phyloP scores from a whole-genome alignment of 768 basidiomycete species.

The Lactifluus echinatus region DNA sequence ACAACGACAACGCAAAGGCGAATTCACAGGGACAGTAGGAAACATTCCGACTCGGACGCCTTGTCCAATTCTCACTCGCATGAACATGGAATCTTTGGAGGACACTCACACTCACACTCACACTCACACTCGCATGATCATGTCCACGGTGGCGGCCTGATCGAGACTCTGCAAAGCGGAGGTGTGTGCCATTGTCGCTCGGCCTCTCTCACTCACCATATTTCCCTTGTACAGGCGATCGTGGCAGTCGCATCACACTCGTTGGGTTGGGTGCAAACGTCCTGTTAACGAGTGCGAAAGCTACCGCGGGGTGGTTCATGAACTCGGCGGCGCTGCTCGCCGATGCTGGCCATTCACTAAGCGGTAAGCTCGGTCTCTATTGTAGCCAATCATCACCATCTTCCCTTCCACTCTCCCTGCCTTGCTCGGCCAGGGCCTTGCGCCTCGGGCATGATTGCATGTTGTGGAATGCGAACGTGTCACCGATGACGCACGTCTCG shows the following conservation, averaged over 20 bases:
- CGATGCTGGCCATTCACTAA: constrained; percentile 87
- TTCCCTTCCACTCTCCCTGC: background rate
- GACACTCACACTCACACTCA: no score
- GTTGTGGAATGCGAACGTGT: background rate
- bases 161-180: constrained; percentile 17
- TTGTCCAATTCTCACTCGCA: constrained; percentile 6
- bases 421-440: background rate
- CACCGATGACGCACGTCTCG: background rate
- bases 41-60: background rate
- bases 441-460: background rate
- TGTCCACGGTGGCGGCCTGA: constrained; percentile 11
- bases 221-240: constrained; percentile 46
- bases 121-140: constrained; percentile 14
- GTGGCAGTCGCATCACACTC: constrained; percentile 77
- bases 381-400: background rate
- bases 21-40: constrained; percentile 6
- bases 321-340: constrained; percentile 88
- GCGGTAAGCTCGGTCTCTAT: constrained; percentile 44
- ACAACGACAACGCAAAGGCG: background rate
- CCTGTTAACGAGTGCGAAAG: constrained; percentile 74
- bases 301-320: constrained; percentile 79
- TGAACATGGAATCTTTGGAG: constrained; percentile 17
- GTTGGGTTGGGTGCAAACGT: constrained; percentile 80
- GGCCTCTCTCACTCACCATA: background rate
- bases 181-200: constrained; percentile 3